Percentiles rank a stretch among this genome's conserved stretches.
These are phyloP conservation scores for Alliaria petiolata DNA, from an alignment of 345 rosid species.

Conservation along the genomic window DNA sequence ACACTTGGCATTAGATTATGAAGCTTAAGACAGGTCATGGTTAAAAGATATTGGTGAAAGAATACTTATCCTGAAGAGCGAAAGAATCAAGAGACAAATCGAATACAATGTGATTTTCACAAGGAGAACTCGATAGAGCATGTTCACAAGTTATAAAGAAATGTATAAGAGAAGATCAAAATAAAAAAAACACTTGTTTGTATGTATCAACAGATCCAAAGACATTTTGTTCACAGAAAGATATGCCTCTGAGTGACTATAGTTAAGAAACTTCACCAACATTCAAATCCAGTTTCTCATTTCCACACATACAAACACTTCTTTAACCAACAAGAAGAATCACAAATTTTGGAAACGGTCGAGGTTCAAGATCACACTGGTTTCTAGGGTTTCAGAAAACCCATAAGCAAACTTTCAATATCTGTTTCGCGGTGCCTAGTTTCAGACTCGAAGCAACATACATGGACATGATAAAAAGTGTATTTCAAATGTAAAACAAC, in stretches of 20 bases:
- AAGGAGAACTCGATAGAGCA: not conserved
- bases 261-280: not conserved
- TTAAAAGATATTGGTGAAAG: not conserved
- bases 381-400: constrained; percentile 1
- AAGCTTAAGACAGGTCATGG: too few relatives aligned
- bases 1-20: not conserved
- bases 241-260: too few relatives aligned
- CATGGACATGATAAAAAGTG: not conserved
- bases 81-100: not conserved
- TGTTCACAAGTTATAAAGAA: not conserved
- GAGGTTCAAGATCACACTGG: not conserved
- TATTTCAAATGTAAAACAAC: not conserved
- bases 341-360: not conserved
- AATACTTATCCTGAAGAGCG: not conserved
- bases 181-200: too few relatives aligned
- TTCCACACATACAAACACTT: not conserved
- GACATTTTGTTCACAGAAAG: not conserved
- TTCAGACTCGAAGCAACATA: not conserved
- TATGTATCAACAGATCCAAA: not conserved
- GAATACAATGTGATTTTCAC: too few relatives aligned
- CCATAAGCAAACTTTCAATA: not conserved
- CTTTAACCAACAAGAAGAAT: not conserved
- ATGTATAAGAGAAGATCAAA: not conserved
- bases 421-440: not conserved
- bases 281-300: not conserved